Base-by-base conservation (phyloP, 257 asterid species). In the Prunella vulgaris region DNA sequence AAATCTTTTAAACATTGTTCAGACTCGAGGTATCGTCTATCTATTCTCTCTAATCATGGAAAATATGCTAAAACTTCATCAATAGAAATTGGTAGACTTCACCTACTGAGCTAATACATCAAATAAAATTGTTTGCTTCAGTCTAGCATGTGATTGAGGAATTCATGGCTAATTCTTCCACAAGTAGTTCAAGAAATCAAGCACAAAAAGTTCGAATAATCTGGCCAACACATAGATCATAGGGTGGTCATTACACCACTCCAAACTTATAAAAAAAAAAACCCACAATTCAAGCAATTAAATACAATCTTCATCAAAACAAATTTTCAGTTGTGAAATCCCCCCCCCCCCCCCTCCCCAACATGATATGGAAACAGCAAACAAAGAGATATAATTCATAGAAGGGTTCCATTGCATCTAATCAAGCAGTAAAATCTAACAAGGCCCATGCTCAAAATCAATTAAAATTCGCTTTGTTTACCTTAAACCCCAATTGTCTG, bases 401-500 rank as follows among this genome's bases (percentile, higher is more conserved):
- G n/a, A n/a, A n/a, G n/a, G n/a, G n/a, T n/a, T n/a, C n/a, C n/a
- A n/a, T n/a, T 4, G 42, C 37, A 48, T 53, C 51, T 20, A 60
- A 40, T 17, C 62, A 37, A 69, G 15, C 0, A 28, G 24, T 15
- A 37, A 46, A 64, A 62, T 51, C 20, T 9, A 70, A 56, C 27
- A 69, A 76, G 49, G 14, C 48, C 40, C 40, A 42, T 13, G 3
- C 18, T 2, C 0, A 52, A 56, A 72, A 60, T 28, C 21, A 17
- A 66, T 0, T 27, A 17, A 70, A 69, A 22, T 21, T 53, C 10
- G 21, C 74, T 28, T 32, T 59, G 24, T 72, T 84, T 81, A 92
- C 97, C 97, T 84, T 84, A 60, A 86, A 63, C 62, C 80, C 42
- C 56, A 82, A 74, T 76, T 84, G 81, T 77, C 73, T 85, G 76